Evolutionary conservation across 2,329 filamentous ascomycete genomes (phyloP).

Genomic region (Monosporascus sp.): DNA sequence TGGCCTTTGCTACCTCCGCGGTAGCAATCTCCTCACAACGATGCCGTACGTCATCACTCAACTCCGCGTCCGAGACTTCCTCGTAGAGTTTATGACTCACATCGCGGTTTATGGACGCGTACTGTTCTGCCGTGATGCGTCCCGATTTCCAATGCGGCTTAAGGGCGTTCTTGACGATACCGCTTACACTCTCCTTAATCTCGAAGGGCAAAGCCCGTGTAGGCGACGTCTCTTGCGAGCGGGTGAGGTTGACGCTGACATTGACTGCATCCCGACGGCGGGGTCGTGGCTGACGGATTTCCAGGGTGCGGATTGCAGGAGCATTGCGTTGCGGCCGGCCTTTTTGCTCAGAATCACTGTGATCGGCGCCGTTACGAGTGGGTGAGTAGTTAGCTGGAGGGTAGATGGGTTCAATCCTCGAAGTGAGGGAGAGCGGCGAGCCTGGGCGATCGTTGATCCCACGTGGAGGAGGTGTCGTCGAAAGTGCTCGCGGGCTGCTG

Average conservation of each 20-base stretch:
- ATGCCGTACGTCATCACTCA: slow-evolving; percentile 61
- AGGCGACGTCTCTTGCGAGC: slow-evolving; percentile 64
- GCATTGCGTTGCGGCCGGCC: slow-evolving; percentile 29
- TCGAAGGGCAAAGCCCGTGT: slow-evolving; percentile 66
- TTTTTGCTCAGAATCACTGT: slow-evolving; percentile 38
- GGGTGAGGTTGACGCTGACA: slow-evolving; percentile 30
- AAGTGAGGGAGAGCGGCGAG: slow-evolving; percentile 61
- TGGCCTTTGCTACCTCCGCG: slow-evolving; percentile 71
- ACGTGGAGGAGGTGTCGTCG: slow-evolving; percentile 64
- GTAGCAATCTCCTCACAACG: slow-evolving; percentile 72
- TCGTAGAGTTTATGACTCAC: slow-evolving; percentile 87
- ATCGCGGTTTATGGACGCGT: slow-evolving; percentile 84
- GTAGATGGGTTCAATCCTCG: slow-evolving; percentile 67
- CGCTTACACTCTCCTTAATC: slow-evolving; percentile 83
- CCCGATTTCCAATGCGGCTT: slow-evolving; percentile 78
- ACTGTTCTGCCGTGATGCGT: slow-evolving; percentile 80
- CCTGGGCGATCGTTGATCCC: slow-evolving; percentile 57
- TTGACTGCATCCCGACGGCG: slow-evolving; percentile 39
- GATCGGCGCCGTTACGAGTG: slow-evolving; percentile 38
- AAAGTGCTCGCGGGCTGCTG: slow-evolving; percentile 62
- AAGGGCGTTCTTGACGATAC: slow-evolving; percentile 77
- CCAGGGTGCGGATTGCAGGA: slow-evolving; percentile 31
- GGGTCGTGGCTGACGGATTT: slow-evolving; percentile 49
- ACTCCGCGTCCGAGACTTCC: slow-evolving; percentile 48
- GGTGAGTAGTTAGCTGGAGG: slow-evolving; percentile 72